Percentiles rank a stretch among this genome's conserved stretches.
Conservation (phyloP, 331 rosid species). For the Phaseolus coccineus region DNA sequence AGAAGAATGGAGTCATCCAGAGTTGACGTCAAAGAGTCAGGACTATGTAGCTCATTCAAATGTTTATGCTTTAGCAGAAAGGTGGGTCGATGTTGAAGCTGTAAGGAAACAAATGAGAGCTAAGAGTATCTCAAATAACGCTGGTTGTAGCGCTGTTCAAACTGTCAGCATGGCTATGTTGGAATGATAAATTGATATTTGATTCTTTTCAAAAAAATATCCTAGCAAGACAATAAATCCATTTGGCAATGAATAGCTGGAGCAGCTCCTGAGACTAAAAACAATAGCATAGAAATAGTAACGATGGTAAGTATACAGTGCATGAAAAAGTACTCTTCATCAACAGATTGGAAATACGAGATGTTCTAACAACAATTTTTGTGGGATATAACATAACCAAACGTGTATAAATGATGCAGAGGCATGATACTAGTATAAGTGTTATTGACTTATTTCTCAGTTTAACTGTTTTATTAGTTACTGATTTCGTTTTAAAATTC, state of each 20-base stretch:
- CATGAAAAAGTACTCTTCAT: not conserved
- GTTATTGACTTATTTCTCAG: not conserved
- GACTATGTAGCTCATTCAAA: conserved; percentile 83
- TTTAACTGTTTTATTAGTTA: not conserved
- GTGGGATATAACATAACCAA: not conserved
- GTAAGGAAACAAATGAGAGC: conserved; percentile 69
- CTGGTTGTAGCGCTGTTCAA: conserved; percentile 71
- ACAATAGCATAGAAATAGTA: not conserved
- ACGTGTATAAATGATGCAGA: not conserved
- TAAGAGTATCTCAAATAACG: conserved; percentile 61
- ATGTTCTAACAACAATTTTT: not conserved
- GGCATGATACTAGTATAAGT: not conserved
- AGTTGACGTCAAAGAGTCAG: conserved; percentile 56
- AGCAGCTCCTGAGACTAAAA: not conserved
- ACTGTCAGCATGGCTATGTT: conserved; percentile 44
- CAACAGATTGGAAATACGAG: conserved; percentile 11
- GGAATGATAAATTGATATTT: conserved; percentile 24
- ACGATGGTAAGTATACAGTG: not conserved
- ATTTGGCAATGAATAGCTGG: not conserved
- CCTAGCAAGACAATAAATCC: too few species aligned
- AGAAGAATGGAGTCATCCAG: conserved; percentile 38
- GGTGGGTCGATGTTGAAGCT: conserved; percentile 75
- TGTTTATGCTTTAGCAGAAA: conserved; percentile 74
- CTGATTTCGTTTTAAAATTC: not conserved
- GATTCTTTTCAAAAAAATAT: not conserved